Evolutionary conservation across 441 rosid genomes (phyloP), one percentile per base, ranked within the genome.

Genomic region (Bocquillonia castaneifolia): DNA sequence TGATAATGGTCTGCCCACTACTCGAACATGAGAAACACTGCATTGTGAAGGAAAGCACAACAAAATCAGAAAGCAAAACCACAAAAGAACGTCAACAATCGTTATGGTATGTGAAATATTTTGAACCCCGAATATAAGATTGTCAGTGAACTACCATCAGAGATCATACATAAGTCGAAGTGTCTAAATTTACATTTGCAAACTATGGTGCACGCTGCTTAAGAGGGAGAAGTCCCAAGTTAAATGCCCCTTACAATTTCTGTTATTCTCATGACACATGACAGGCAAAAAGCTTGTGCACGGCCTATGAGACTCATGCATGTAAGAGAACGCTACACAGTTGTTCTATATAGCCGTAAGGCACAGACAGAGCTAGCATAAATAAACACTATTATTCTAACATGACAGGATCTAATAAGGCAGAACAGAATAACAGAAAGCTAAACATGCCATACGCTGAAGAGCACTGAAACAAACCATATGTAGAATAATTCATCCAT

Each of bases 401-500:
- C 40, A 42, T 22, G 22, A 25, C 32, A 42, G 36, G 50, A 51
- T 57, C 42, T 28, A 37, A 20, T 58, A 31, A 28, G 28, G 23
- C 10, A 39, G 55, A 42, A 40, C 22, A 36, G 40, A 53, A 39
- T 20, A 25, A 8, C 48, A 58, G 2, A 6, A 69, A 17, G 34
- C 52, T 36, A 40, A 42, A 69, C 37, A 20, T 31, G 54, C 26
- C 50, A 25, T 57, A 68, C 18, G 32, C 25, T 64, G 64, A 44
- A 53, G 45, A 48, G 77, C 17, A 18, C 42, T 10, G 23, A 63
- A 8, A 75, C 83, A 37, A 72, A 94, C 99, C 98, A 94, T 78
- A 92, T 87, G 57, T 92, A 94, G 81, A 80, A 94, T 70, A 81
- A 71, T 72, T 83, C 85, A 75, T 92, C 96, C 79, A 81, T 84